Evolutionary conservation across 495 filamentous ascomycete genomes (phyloP), one percentile per base, ranked within the genome.

Genomic region (Penicillium salamii): DNA sequence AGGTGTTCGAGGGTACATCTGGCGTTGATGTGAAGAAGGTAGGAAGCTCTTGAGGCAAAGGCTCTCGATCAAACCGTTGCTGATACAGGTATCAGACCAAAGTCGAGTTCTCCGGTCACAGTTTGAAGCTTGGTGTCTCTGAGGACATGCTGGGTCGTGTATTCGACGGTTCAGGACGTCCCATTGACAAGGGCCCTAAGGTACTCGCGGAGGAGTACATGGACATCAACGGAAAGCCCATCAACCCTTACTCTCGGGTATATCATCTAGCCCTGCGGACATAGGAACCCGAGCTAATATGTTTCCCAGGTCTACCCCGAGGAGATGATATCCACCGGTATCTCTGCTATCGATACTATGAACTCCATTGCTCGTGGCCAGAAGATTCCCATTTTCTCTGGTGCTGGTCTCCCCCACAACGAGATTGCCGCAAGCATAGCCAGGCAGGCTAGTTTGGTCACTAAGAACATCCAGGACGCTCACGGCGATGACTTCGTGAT

Each of bases 401-500:
- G 95, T 38, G 85, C 95, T 44, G 95, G 95, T 90, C 79, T 99
- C 45, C 95, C 95, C 5, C 95, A 99, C 72, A 97, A 97, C 72
- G 95, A 99, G 75, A 96, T 99, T 59, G 95, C 95, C 44, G 95
- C 95, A 37, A 89, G 95, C 69, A 97, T 99, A 68, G 95, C 89
- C 78, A 84, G 95, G 57, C 95, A 99, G 71, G 95, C 95, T 54
- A 80, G 92, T 69, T 71, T 99, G 67, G 95, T 96, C 44, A 95
- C 87, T 55, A 99, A 99, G 79, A 91, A 87, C 57, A 86, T 95
- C 32, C 93, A 99, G 64, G 95, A 97, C 66, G 90, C 82, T 20
- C 93, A 97, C 71, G 90, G 97, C 58, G 95, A 99, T 65, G 97
- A 99, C 76, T 99, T 99, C 81, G 95, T 90, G 12, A 97, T 97